These are phyloP conservation scores for Quercus phellos DNA, from an alignment of 331 rosid species.

Conservation along the genomic window DNA sequence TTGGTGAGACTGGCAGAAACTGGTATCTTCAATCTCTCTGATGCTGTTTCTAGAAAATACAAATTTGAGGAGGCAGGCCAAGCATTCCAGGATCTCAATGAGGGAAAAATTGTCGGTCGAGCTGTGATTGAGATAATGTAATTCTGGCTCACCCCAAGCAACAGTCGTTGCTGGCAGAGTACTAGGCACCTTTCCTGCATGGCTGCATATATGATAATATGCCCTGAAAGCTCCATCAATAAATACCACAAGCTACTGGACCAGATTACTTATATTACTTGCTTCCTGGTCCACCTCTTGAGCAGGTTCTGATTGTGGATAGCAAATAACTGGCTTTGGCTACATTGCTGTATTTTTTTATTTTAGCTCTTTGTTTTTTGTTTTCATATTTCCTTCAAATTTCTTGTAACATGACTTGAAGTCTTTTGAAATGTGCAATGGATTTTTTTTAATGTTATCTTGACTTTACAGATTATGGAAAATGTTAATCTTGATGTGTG, in stretches of 20 bases:
- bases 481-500: background rate
- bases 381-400: background rate
- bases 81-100: slow-evolving; percentile 79
- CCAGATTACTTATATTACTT: no score
- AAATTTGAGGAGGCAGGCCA: slow-evolving; percentile 64
- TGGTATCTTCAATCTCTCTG: slow-evolving; percentile 62
- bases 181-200: background rate
- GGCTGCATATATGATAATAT: no score
- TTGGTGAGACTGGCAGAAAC: slow-evolving; percentile 77
- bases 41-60: slow-evolving; percentile 80
- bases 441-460: background rate
- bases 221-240: no score
- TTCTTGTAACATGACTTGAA: background rate
- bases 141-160: slow-evolving; percentile 3
- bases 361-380: background rate
- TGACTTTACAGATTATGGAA: background rate
- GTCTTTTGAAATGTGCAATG: background rate
- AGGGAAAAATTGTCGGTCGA: slow-evolving; percentile 66
- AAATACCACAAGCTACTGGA: no score
- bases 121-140: slow-evolving; percentile 72
- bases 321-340: background rate
- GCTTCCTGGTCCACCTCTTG: background rate
- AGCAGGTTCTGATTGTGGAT: background rate
- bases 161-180: slow-evolving; percentile 8
- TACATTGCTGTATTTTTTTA: background rate